Evolutionary conservation across 2,329 filamentous ascomycete genomes (phyloP).

Genomic region (Alternaria arbusti): DNA sequence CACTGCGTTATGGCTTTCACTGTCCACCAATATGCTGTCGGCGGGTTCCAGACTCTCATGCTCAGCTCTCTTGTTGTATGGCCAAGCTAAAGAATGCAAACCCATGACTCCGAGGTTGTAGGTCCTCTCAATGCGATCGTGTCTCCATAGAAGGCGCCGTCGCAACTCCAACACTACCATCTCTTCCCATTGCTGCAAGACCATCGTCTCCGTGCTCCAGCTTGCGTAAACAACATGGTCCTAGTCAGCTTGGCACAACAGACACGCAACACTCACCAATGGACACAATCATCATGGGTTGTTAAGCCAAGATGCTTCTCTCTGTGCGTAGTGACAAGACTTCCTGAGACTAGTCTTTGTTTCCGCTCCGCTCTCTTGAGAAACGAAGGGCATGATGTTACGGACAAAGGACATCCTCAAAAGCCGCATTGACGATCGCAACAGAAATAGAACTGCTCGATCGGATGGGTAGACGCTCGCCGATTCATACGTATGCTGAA

Average conservation of each 20-base stretch:
- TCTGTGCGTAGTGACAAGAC: constrained; percentile 82
- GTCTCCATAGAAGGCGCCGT: constrained; percentile 24
- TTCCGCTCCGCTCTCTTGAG: constrained; percentile 69
- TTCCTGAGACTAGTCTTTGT: constrained; percentile 94
- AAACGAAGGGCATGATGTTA: constrained; percentile 68
- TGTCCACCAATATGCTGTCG: constrained; percentile 13
- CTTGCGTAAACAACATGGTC: constrained; percentile 18
- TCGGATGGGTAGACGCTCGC: constrained; percentile 62
- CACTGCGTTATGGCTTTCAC: constrained; percentile 4
- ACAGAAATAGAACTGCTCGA: constrained; percentile 28
- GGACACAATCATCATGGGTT: constrained; percentile 22
- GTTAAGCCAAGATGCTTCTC: constrained; percentile 55
- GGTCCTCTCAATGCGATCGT: constrained; percentile 14
- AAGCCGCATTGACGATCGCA: constrained; percentile 71
- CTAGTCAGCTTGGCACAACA: constrained; percentile 38
- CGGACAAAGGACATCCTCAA: constrained; percentile 97
- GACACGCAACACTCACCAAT: constrained; percentile 18
- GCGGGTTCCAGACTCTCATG: constrained; percentile 17
- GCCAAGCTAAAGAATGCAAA: constrained; percentile 23
- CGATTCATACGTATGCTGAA: constrained; percentile 59
- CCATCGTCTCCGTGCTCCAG: constrained; percentile 21
- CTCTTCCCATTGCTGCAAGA: constrained; percentile 13
- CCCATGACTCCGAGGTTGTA: constrained; percentile 8
- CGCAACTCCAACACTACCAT: not conserved
- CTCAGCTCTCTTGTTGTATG: constrained; percentile 3